Percentiles rank a stretch among this genome's conserved stretches.
These are phyloP conservation scores for Xylariaceae sp. DNA, from an alignment of 2,329 filamentous ascomycete genomes.

Conservation along the genomic window DNA sequence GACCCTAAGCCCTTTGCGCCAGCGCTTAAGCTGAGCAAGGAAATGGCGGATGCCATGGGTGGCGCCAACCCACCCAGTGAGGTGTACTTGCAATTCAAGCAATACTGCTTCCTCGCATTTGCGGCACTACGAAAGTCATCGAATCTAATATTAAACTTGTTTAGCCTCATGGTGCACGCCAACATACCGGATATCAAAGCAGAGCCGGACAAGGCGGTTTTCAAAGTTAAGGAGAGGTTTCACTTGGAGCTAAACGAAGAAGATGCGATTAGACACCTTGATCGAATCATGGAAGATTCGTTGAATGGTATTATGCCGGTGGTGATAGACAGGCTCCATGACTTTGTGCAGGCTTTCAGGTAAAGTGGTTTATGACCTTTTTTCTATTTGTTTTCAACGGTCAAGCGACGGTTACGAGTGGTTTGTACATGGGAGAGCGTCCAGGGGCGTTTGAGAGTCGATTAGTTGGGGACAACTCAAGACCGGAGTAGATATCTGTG, in stretches of 20 bases:
- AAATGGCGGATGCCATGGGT: conserved; percentile 99
- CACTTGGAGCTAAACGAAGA: conserved; percentile 88
- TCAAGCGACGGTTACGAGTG: background rate
- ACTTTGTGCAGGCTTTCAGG: conserved; percentile 86
- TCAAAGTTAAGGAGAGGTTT: conserved; percentile 93
- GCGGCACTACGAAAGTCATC: conserved; percentile 84
- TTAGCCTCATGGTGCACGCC: conserved; percentile 94
- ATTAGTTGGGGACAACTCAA: background rate
- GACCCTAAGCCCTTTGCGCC: conserved; percentile 97
- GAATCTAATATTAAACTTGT: conserved; percentile 89
- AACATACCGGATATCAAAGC: conserved; percentile 94
- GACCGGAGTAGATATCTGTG: background rate
- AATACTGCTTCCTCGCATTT: conserved; percentile 94
- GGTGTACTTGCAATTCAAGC: conserved; percentile 84
- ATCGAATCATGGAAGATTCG: conserved; percentile 85
- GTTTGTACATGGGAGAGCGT: conserved; percentile 3
- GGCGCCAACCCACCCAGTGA: conserved; percentile 63
- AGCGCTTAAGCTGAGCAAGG: conserved; percentile 92
- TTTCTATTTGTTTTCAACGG: conserved; percentile 3
- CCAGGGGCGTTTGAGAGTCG: conserved; percentile 10
- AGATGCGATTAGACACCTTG: conserved; percentile 83
- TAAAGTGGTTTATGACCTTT: conserved; percentile 36
- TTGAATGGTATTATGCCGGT: conserved; percentile 86
- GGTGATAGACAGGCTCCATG: conserved; percentile 91
- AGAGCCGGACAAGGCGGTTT: conserved; percentile 87